Conservation (phyloP, 1,284 basidiomycete genomes). For the Chondrostereum purpureum region DNA sequence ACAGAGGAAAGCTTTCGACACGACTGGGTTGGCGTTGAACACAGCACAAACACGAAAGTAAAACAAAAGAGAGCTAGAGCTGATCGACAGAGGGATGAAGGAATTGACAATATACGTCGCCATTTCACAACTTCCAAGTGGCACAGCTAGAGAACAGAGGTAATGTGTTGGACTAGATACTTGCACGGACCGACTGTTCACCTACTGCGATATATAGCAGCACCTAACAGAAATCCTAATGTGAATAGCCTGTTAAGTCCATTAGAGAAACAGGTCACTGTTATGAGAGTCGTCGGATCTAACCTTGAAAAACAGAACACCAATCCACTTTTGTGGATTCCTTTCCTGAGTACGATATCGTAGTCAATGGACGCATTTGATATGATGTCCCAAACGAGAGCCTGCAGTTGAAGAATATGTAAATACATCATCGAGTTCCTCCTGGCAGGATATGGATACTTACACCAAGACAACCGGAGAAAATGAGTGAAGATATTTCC, state of each 20-base stretch:
- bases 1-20: slow-evolving; percentile 8
- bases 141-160: neutral
- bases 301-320: neutral
- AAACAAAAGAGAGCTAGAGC: neutral
- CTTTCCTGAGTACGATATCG: neutral
- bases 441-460: neutral
- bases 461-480: neutral
- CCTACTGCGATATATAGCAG: neutral
- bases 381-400: neutral
- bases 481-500: neutral
- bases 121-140: neutral
- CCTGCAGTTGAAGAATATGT: neutral
- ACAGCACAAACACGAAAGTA: neutral
- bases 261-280: too few relatives aligned
- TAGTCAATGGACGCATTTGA: neutral
- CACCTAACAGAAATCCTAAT: neutral
- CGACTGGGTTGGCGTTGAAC: slow-evolving; percentile 10
- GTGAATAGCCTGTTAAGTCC: neutral
- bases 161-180: neutral
- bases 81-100: neutral
- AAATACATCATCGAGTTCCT: too few relatives aligned
- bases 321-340: neutral
- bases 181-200: neutral
- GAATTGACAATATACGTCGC: neutral
- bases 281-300: too few relatives aligned